Base-by-base conservation (phyloP, 2,329 filamentous ascomycete genomes). In the Ophiostoma ulmi region DNA sequence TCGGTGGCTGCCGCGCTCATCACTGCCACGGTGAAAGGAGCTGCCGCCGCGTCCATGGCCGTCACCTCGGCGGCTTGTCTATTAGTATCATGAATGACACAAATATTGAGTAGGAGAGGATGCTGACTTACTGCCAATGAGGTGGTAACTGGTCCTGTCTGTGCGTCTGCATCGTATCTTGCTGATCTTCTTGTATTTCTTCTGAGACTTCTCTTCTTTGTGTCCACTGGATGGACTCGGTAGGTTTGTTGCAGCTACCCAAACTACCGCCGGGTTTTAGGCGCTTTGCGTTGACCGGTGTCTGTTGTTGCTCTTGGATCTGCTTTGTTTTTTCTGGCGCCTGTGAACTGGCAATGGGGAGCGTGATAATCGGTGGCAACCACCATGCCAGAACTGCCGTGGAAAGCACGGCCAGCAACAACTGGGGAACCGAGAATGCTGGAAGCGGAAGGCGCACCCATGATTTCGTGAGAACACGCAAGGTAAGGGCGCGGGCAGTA, bases 401-500 rank as follows among this genome's bases (percentile, higher is more conserved):
- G 36, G 63, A 65, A 65, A 65, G 63, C 5, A 65, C 63, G 63
- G 26, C 63, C 8, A 39, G 63, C 63, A 26, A 5, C 20, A 41
- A 4, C n/a, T 65, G 63, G 36, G 36, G 7, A 20, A 39, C 20
- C 8, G 63, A 39, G 7, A 48, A 6, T 20, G 44, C 44, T 48
- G 17, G 44, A 48, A 65, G 63, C 36, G 63, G 63, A 65, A 65
- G 63, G 35, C 35, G 10, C 63, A 39, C 35, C 63, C 63, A 65
- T 65, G 63, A 22, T 22, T 39, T 65, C 17, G 20, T 20, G 63
- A 65, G 63, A 13, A 65, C 7, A 11, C 36, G 63, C 17, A 65
- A n/a, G 17, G 63, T 65, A 5, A 65, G 7, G 36, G 63, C 36
- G 63, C 63, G 63, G 6, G 20, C 8, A n/a, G 20, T 20, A 39